Conservation (phyloP, 306 rosid species). For the Mucuna pruriens region DNA sequence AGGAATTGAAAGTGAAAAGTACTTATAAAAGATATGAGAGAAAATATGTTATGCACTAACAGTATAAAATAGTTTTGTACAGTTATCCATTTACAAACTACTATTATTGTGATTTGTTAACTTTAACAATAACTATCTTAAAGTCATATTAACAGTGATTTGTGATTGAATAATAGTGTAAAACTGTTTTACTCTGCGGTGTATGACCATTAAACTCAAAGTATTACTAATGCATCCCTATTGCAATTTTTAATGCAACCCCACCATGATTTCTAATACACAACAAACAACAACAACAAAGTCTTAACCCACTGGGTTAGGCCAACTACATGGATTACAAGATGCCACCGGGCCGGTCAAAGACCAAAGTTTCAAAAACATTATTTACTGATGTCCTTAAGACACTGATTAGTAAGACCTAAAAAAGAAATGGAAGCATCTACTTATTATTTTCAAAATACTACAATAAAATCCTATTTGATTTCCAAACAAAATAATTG, state of each 20-base stretch:
- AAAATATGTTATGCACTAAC: too few relatives aligned
- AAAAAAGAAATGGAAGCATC: not conserved
- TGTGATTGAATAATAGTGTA: too few relatives aligned
- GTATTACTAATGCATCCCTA: not conserved
- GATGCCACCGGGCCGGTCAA: not conserved
- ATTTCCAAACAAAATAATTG: not conserved
- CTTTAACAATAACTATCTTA: too few relatives aligned
- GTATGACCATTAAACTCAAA: too few relatives aligned
- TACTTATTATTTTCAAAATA: not conserved
- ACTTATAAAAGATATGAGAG: too few relatives aligned
- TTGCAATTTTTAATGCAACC: not conserved
- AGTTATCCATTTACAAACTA: too few relatives aligned
- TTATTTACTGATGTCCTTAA: not conserved
- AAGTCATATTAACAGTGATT: too few relatives aligned
- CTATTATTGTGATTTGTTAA: too few relatives aligned
- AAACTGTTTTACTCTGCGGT: too few relatives aligned
- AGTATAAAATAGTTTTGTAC: too few relatives aligned
- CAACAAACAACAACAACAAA: not conserved
- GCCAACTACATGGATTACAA: not conserved
- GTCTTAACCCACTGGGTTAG: not conserved
- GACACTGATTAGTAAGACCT: not conserved
- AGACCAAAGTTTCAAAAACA: not conserved
- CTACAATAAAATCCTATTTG: not conserved
- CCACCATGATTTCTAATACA: not conserved
- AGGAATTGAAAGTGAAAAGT: not conserved